These are phyloP conservation scores for Aspergillus incahuasiensis DNA, from an alignment of 495 filamentous ascomycete genomes.

Conservation along the genomic window DNA sequence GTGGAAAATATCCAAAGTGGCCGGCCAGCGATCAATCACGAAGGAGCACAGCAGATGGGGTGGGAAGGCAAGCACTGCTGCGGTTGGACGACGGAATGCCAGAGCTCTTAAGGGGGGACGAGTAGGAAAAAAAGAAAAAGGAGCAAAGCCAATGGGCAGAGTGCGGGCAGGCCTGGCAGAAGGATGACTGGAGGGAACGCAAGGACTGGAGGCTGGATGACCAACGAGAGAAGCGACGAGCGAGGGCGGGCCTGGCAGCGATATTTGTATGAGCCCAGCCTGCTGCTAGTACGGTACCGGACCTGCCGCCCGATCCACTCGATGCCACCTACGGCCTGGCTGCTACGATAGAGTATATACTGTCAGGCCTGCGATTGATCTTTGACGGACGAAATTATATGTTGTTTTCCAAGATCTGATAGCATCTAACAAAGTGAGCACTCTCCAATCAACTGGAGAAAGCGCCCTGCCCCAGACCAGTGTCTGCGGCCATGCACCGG, in stretches of 20 bases:
- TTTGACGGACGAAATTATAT: neutral
- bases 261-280: constrained; percentile 39
- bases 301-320: neutral
- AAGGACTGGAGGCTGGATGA: constrained; percentile 34
- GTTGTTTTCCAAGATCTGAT: no score
- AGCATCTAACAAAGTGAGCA: no score
- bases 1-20: constrained; percentile 17
- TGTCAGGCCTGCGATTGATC: neutral
- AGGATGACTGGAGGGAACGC: constrained; percentile 25
- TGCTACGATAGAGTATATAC: no score
- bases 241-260: constrained; percentile 42
- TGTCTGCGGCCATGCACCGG: neutral
- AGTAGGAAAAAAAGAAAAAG: constrained; percentile 25
- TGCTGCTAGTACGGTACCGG: constrained; percentile 1
- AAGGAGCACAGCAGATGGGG: constrained; percentile 18
- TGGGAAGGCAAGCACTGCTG: constrained; percentile 16
- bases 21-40: constrained; percentile 22
- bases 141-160: constrained; percentile 23
- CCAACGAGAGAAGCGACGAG: constrained; percentile 44
- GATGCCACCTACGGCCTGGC: no score
- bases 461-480: neutral
- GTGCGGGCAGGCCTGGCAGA: constrained; percentile 25
- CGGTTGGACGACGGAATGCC: constrained; percentile 21
- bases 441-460: neutral
- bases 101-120: constrained; percentile 21